Conservation (phyloP, 345 rosid genomes). For the Trapa bicornis region DNA sequence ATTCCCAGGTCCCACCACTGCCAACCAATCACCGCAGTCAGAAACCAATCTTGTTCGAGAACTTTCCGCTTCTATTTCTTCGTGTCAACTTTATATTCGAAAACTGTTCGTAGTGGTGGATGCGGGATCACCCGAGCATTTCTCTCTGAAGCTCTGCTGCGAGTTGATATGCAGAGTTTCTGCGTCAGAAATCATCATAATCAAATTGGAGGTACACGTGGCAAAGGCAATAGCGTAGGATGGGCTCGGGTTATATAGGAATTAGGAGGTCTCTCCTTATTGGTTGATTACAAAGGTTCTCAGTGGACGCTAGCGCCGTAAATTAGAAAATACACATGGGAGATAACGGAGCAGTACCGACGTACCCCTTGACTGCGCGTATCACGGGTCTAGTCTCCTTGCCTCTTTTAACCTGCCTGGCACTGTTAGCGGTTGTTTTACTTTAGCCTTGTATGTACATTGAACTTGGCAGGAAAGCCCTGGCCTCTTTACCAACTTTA, state of each 20-base stretch:
- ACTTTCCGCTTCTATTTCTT: not conserved
- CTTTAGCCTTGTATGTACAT: too few species aligned
- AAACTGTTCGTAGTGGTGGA: too few species aligned
- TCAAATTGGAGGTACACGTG: not conserved
- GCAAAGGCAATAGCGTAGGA: not conserved
- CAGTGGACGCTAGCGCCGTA: slow-evolving; percentile 7
- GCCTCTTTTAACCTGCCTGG: not conserved
- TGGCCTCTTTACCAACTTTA: too few species aligned
- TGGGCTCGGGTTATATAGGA: not conserved
- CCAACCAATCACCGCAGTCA: not conserved
- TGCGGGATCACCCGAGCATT: too few species aligned
- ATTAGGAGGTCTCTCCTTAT: not conserved
- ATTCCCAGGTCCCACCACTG: not conserved
- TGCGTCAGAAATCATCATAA: too few species aligned
- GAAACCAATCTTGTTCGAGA: too few species aligned
- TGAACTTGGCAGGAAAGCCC: too few species aligned
- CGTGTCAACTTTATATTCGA: too few species aligned
- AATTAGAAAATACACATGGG: not conserved
- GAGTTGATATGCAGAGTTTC: too few species aligned
- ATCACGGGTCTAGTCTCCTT: slow-evolving; percentile 12
- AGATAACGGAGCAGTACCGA: not conserved
- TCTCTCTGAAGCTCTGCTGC: too few species aligned
- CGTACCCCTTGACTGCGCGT: slow-evolving; percentile 13
- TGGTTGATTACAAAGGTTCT: slow-evolving; percentile 10
- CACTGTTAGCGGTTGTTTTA: too few species aligned